A percentile compares a stretch with the other conserved stretches of the same genome.
These are phyloP conservation scores for Peribolospora kevripleyi DNA, from an alignment of 768 basidiomycete species.

Conservation along the genomic window DNA sequence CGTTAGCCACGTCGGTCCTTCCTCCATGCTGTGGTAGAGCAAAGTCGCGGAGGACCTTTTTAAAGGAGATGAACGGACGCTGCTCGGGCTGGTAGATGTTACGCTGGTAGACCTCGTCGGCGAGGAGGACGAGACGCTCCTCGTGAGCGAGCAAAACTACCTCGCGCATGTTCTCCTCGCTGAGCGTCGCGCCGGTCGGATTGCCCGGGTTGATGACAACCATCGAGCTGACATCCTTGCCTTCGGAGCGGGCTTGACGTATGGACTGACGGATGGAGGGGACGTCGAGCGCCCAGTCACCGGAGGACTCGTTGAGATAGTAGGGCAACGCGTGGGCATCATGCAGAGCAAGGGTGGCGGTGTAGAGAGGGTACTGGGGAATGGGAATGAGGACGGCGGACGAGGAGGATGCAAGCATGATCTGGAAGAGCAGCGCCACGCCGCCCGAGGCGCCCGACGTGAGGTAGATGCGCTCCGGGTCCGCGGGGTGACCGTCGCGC, in stretches of 20 bases:
- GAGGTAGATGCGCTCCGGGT: slow-evolving; percentile 71
- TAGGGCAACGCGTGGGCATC: slow-evolving; percentile 64
- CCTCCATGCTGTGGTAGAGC: slow-evolving; percentile 26
- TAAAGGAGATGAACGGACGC: slow-evolving; percentile 78
- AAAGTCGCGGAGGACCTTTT: slow-evolving; percentile 48
- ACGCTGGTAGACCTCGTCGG: slow-evolving; percentile 94
- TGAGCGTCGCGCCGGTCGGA: slow-evolving; percentile 72
- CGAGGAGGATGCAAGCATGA: slow-evolving; percentile 42
- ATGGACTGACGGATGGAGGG: slow-evolving; percentile 42
- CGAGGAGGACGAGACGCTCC: slow-evolving; percentile 63
- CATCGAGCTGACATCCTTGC: slow-evolving; percentile 48
- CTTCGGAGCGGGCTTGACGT: slow-evolving; percentile 35
- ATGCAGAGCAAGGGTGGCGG: slow-evolving; percentile 70
- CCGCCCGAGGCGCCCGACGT: slow-evolving; percentile 86
- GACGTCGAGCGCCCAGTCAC: slow-evolving; percentile 52
- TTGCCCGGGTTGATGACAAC: slow-evolving; percentile 98
- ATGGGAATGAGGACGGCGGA: slow-evolving; percentile 82
- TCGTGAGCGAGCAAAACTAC: slow-evolving; percentile 69
- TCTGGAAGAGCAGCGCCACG: slow-evolving; percentile 61
- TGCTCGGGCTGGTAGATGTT: slow-evolving; percentile 47
- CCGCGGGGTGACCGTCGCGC: slow-evolving; percentile 65
- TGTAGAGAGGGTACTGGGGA: slow-evolving; percentile 94
- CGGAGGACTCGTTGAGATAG: slow-evolving; percentile 55
- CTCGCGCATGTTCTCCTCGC: slow-evolving; percentile 39
- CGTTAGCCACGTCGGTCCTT: slow-evolving; percentile 8